Percentiles rank a stretch among this genome's conserved stretches.
Evolutionary conservation across 495 filamentous ascomycete genomes (phyloP).

Genomic region (Ramalina peruviana): DNA sequence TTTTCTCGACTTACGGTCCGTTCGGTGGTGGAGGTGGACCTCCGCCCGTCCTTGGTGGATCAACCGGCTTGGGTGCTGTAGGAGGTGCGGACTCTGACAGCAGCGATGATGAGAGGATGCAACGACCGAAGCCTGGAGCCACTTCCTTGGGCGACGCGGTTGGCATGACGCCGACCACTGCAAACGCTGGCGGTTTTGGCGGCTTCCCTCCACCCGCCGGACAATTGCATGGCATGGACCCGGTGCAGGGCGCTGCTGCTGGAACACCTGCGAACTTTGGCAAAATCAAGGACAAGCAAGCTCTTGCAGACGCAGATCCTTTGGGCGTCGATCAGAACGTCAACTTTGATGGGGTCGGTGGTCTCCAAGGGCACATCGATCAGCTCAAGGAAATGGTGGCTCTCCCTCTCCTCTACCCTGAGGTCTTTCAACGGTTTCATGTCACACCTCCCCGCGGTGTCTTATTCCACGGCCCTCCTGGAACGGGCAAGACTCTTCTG

Average conservation of each 20-base stretch:
- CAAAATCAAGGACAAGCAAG: conserved; percentile 68
- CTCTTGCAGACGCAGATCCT: conserved; percentile 83
- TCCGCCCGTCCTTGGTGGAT: conserved; percentile 58
- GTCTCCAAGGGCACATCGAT: conserved; percentile 80
- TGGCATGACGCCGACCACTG: conserved; percentile 65
- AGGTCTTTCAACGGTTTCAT: conserved; percentile 83
- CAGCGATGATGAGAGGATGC: conserved; percentile 75
- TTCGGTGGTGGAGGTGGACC: conserved; percentile 73
- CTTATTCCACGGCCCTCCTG: conserved; percentile 90
- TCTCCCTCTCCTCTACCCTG: conserved; percentile 82
- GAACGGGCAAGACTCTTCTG: conserved; percentile 92
- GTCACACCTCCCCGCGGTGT: conserved; percentile 90
- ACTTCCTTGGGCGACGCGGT: conserved; percentile 38
- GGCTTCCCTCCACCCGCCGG: conserved; percentile 35
- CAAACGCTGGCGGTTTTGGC: conserved; percentile 35
- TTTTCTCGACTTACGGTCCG: conserved; percentile 79
- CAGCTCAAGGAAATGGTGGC: conserved; percentile 97
- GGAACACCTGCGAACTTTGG: conserved; percentile 77
- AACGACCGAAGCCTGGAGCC: conserved; percentile 33
- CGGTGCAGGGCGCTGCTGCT: conserved; percentile 37
- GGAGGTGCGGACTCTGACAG: conserved; percentile 85
- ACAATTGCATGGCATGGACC: conserved; percentile 52
- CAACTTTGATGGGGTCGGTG: conserved; percentile 85
- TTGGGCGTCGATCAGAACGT: conserved; percentile 82
- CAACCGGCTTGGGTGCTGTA: conserved; percentile 60